Percentiles rank a stretch among this genome's conserved stretches.
These are phyloP conservation scores for Camellia lanceoleosa DNA, from an alignment of 148 eudicot genomes.

Conservation along the genomic window DNA sequence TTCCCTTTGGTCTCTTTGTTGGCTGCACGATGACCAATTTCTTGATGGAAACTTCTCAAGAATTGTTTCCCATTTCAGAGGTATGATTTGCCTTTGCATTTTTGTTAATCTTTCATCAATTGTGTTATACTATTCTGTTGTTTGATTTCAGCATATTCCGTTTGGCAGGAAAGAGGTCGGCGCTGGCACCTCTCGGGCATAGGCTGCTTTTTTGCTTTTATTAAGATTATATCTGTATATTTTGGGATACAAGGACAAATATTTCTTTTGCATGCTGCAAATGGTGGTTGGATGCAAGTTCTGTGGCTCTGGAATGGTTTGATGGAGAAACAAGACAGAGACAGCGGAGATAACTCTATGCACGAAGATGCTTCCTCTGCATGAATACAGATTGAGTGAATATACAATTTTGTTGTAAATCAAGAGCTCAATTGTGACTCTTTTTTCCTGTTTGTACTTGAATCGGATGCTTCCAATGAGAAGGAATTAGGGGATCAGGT, in stretches of 20 bases:
- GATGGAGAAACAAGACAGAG: neutral
- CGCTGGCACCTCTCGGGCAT: conserved; percentile 29
- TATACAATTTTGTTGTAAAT: neutral
- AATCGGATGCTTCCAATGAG: neutral
- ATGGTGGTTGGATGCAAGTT: conserved; percentile 60
- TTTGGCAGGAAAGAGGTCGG: conserved; percentile 32
- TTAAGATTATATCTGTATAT: conserved; percentile 28
- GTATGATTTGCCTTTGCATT: conserved; percentile 20
- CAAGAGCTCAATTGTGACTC: too few species aligned
- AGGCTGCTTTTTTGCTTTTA: conserved; percentile 37
- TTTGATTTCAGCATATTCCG: conserved; percentile 9
- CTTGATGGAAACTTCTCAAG: conserved; percentile 35
- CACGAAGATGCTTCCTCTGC: neutral
- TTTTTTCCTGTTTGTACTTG: neutral
- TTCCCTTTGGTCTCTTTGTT: conserved; percentile 50
- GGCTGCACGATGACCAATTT: conserved; percentile 39
- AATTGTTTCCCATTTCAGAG: conserved; percentile 29
- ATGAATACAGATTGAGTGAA: neutral
- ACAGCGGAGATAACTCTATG: neutral
- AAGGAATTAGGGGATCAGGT: neutral
- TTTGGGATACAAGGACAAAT: conserved; percentile 21
- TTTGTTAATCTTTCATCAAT: neutral
- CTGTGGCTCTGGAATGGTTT: conserved; percentile 40
- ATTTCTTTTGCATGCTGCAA: conserved; percentile 38
- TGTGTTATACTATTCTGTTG: neutral